Evolutionary conservation across 768 basidiomycete species (phyloP).

Genomic region (Amanita rimosa): DNA sequence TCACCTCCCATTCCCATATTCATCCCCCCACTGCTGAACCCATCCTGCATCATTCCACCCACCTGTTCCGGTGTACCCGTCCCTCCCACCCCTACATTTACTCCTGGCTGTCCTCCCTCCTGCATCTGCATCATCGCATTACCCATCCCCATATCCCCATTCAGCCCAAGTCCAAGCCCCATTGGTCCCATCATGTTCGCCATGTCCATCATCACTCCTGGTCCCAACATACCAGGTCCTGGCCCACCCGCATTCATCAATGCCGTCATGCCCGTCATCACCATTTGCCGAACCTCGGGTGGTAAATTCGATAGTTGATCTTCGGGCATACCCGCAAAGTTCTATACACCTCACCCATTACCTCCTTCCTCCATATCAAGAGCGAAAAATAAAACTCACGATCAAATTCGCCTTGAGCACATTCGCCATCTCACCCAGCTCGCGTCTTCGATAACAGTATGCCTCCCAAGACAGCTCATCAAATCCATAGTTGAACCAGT

Average conservation of each 20-base stretch:
- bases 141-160: slow-evolving; percentile 55
- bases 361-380: not conserved
- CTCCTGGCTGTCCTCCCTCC: slow-evolving; percentile 24
- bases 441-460: slow-evolving; percentile 77
- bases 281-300: slow-evolving; percentile 76
- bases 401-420: slow-evolving; percentile 78
- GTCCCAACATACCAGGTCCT: slow-evolving; percentile 42
- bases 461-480: slow-evolving; percentile 95
- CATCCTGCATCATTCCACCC: slow-evolving; percentile 37
- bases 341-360: slow-evolving; percentile 27
- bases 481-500: slow-evolving; percentile 99
- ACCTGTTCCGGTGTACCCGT: slow-evolving; percentile 32
- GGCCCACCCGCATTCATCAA: slow-evolving; percentile 43
- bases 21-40: slow-evolving; percentile 43
- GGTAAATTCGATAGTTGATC: slow-evolving; percentile 71
- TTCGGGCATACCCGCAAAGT: slow-evolving; percentile 74
- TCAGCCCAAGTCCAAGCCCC: slow-evolving; percentile 55
- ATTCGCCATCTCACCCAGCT: slow-evolving; percentile 68
- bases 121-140: slow-evolving; percentile 49
- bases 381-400: slow-evolving; percentile 30
- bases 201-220: slow-evolving; percentile 78
- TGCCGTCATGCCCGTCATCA: slow-evolving; percentile 71
- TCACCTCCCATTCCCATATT: slow-evolving; percentile 63
- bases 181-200: slow-evolving; percentile 51
- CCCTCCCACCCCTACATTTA: slow-evolving; percentile 24